Conservation (phyloP, 768 basidiomycete species). For the Cubamyces lactineus region DNA sequence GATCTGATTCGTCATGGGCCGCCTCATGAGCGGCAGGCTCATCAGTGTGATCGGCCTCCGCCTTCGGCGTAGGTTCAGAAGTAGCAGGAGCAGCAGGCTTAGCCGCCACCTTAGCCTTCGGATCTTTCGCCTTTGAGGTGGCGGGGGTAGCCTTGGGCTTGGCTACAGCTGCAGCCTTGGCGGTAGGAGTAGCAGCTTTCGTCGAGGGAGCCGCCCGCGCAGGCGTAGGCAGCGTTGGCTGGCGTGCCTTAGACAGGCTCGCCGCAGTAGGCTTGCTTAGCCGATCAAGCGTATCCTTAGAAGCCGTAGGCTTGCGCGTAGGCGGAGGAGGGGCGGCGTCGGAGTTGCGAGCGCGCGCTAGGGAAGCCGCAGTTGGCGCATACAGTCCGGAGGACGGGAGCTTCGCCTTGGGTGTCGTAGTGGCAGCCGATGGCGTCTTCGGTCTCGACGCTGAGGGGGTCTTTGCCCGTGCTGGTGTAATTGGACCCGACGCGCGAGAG, state of each 20-base stretch:
- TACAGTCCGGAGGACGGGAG: slow-evolving; percentile 67
- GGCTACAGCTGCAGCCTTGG: slow-evolving; percentile 28
- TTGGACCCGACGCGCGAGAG: slow-evolving; percentile 40
- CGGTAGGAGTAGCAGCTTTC: slow-evolving; percentile 32
- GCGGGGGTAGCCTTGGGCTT: slow-evolving; percentile 33
- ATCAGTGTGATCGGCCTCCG: slow-evolving; percentile 20
- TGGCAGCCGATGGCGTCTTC: slow-evolving; percentile 30
- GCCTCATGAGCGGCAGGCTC: slow-evolving; percentile 30
- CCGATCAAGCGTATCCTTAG: slow-evolving; percentile 60
- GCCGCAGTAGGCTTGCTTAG: slow-evolving; percentile 85
- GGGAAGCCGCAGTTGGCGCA: slow-evolving; percentile 82
- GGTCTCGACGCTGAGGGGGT: slow-evolving; percentile 31
- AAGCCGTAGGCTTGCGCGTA: slow-evolving; percentile 56
- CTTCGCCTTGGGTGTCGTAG: slow-evolving; percentile 47
- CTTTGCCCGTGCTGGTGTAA: slow-evolving; percentile 33
- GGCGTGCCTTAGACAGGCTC: slow-evolving; percentile 63
- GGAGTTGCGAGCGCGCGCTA: slow-evolving; percentile 67
- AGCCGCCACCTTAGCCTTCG: slow-evolving; percentile 27
- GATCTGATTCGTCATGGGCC: slow-evolving; percentile 13
- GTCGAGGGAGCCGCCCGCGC: slow-evolving; percentile 11
- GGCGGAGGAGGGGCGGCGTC: slow-evolving; percentile 50
- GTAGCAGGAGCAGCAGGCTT: slow-evolving; percentile 20
- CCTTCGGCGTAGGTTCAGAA: slow-evolving; percentile 15
- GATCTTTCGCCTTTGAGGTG: slow-evolving; percentile 29
- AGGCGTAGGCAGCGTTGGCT: slow-evolving; percentile 30